Conservation (phyloP, 202 grass and related monocot genomes). For the Panicum hallii region DNA sequence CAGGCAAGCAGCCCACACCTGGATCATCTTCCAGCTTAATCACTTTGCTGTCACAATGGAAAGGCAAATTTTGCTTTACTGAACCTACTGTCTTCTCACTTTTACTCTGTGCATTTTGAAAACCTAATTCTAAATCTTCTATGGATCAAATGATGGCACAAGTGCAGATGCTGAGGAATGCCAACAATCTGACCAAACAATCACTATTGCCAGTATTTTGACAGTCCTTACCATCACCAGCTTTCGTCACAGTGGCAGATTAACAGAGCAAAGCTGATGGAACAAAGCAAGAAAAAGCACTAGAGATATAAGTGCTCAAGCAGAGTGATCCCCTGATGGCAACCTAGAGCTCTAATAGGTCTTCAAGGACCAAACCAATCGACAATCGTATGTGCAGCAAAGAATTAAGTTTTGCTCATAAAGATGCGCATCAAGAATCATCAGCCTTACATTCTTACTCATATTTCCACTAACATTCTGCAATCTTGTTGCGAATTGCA, state of each 20-base stretch:
- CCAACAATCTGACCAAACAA: constrained; percentile 42
- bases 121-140: constrained; percentile 28
- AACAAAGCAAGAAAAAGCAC: not conserved
- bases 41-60: constrained; percentile 18
- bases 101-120: not conserved
- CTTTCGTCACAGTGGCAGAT: constrained; percentile 21
- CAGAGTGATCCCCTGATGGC: not conserved
- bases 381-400: not conserved
- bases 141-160: not conserved
- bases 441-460: not conserved
- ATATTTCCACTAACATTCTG: not conserved
- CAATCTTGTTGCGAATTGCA: not conserved
- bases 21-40: constrained; percentile 13
- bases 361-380: not conserved
- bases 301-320: not conserved
- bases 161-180: not conserved
- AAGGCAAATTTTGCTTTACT: not conserved
- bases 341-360: not conserved
- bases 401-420: not conserved
- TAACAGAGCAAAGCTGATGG: constrained; percentile 43
- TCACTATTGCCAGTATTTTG: constrained; percentile 29
- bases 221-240: constrained; percentile 6
- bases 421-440: not conserved
- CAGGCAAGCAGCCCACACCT: not conserved
- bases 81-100: constrained; percentile 2